Percentiles rank a stretch among this genome's conserved stretches.
These are phyloP conservation scores for Schizonepeta tenuifolia DNA, from an alignment of 257 asterid species.

Conservation along the genomic window DNA sequence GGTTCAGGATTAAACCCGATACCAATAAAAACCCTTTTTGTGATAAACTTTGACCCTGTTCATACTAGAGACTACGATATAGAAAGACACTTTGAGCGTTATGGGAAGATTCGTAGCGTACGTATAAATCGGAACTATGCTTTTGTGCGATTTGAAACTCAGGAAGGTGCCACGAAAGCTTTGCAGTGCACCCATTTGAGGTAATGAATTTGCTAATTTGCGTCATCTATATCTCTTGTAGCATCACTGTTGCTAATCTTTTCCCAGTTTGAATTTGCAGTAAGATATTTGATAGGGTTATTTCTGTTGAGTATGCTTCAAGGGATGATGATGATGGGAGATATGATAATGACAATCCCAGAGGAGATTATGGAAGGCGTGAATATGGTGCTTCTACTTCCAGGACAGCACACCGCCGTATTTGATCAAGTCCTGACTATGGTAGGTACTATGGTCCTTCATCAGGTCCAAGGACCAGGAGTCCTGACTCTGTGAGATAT, in stretches of 20 bases:
- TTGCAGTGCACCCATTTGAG: constrained; percentile 81
- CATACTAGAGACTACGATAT: constrained; percentile 66
- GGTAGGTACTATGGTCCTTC: constrained; percentile 40
- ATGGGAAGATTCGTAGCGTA: constrained; percentile 67
- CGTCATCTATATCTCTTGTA: background rate
- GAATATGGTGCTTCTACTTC: constrained; percentile 38
- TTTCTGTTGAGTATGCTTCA: constrained; percentile 81
- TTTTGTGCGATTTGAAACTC: constrained; percentile 80
- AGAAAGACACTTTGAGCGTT: constrained; percentile 78
- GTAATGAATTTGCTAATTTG: constrained; percentile 29
- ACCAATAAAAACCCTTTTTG: constrained; percentile 79
- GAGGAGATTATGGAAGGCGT: constrained; percentile 58
- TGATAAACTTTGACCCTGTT: constrained; percentile 79
- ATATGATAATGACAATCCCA: constrained; percentile 37
- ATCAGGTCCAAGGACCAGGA: constrained; percentile 49
- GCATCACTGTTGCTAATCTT: background rate
- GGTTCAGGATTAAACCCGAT: constrained; percentile 58
- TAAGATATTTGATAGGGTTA: constrained; percentile 68
- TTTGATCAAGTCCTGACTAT: constrained; percentile 71
- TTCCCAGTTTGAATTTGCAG: constrained; percentile 40
- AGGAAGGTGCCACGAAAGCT: constrained; percentile 49
- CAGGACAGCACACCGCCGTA: constrained; percentile 47
- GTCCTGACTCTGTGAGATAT: constrained; percentile 62
- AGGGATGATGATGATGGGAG: constrained; percentile 68
- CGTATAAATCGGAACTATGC: constrained; percentile 70